phyloP scores from a whole-genome alignment of 2,329 filamentous ascomycete genomes.

The Neonectria neomacrospora region DNA sequence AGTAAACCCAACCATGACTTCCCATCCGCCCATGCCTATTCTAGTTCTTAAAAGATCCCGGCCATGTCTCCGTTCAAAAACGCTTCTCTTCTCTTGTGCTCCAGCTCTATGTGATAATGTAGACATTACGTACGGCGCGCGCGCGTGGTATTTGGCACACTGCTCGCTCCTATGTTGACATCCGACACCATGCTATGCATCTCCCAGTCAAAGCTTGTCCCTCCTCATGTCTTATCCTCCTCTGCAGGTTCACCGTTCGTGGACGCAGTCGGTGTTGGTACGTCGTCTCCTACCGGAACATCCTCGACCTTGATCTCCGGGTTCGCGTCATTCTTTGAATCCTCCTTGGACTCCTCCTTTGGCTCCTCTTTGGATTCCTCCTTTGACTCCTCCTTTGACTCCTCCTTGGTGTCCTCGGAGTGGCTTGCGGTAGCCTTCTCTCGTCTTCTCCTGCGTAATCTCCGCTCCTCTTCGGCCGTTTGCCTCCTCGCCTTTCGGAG shows the following conservation, averaged over 20 bases:
- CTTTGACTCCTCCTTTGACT: slow-evolving; percentile 35
- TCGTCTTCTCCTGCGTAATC: slow-evolving; percentile 72
- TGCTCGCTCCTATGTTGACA: slow-evolving; percentile 27
- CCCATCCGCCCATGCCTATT: slow-evolving; percentile 22
- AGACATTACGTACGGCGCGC: slow-evolving; percentile 53
- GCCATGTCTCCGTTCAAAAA: slow-evolving; percentile 30
- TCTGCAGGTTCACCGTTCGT: slow-evolving; percentile 28
- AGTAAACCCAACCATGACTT: slow-evolving; percentile 23
- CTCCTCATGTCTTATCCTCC: slow-evolving; percentile 35
- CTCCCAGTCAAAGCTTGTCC: slow-evolving; percentile 32
- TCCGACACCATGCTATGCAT: slow-evolving; percentile 42
- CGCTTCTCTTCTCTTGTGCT: slow-evolving; percentile 25
- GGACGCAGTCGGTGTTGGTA: slow-evolving; percentile 35
- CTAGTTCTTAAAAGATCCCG: slow-evolving; percentile 26
- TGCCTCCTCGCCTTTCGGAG: slow-evolving; percentile 72
- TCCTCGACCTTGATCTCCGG: slow-evolving; percentile 32
- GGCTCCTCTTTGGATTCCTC: background rate
- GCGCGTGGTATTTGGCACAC: slow-evolving; percentile 43
- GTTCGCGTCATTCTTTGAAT: slow-evolving; percentile 23
- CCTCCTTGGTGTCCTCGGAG: slow-evolving; percentile 43
- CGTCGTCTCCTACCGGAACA: slow-evolving; percentile 31
- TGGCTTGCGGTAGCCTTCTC: slow-evolving; percentile 63
- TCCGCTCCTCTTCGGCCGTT: slow-evolving; percentile 82
- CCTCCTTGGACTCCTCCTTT: background rate
- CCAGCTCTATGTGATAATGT: slow-evolving; percentile 43